These are phyloP conservation scores for Vachellia collinsii DNA, from an alignment of 306 rosid species.

Conservation along the genomic window DNA sequence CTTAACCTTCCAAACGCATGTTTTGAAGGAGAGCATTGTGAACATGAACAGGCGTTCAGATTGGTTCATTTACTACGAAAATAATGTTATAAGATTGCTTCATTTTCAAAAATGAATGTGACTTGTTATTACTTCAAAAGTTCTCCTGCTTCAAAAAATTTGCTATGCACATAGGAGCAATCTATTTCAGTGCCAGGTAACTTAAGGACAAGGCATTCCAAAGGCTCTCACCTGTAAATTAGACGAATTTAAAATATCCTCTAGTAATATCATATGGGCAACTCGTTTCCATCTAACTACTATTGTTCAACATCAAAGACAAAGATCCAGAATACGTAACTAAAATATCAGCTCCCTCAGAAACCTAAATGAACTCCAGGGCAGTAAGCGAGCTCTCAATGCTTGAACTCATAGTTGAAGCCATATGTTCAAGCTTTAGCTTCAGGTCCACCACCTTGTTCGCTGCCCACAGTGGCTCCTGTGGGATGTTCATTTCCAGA, in stretches of 20 bases:
- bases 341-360: slow-evolving; percentile 31
- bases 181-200: background rate
- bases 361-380: slow-evolving; percentile 7
- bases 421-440: slow-evolving; percentile 34
- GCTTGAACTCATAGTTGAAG: slow-evolving; percentile 19
- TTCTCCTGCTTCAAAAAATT: background rate
- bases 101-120: too few relatives aligned
- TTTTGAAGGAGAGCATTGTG: too few relatives aligned
- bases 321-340: slow-evolving; percentile 3
- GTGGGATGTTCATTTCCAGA: slow-evolving; percentile 28
- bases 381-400: slow-evolving; percentile 10
- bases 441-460: slow-evolving; percentile 21
- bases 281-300: background rate
- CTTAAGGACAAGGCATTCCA: background rate
- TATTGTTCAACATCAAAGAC: slow-evolving; percentile 23
- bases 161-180: background rate
- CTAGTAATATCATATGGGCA: slow-evolving; percentile 12
- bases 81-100: too few relatives aligned
- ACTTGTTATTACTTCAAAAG: background rate
- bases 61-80: too few relatives aligned
- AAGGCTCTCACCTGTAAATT: background rate
- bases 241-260: slow-evolving; percentile 4
- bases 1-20: too few relatives aligned
- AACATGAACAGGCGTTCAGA: too few relatives aligned
- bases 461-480: slow-evolving; percentile 13